Conservation (phyloP, 805 yeast species). For the Lipomyces kockii region DNA sequence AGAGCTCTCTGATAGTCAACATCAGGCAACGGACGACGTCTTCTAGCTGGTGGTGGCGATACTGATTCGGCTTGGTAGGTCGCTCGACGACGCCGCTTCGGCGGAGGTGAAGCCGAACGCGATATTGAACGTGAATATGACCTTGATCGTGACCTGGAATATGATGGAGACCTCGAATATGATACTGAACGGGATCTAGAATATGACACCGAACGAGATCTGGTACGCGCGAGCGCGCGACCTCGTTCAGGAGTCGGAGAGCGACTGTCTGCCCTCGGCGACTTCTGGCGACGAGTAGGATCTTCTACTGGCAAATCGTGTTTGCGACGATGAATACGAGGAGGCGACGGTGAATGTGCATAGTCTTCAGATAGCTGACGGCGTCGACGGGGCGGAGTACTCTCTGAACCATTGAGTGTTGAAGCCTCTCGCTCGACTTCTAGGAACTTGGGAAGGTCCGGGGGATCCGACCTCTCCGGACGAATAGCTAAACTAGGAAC, state of each 20-base stretch:
- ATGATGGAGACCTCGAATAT: slow-evolving; percentile 15
- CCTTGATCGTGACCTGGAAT: slow-evolving; percentile 10
- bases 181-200: slow-evolving; percentile 15
- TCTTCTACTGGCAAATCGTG: background rate
- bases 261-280: background rate
- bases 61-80: slow-evolving; percentile 6
- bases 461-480: background rate
- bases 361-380: background rate
- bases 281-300: background rate
- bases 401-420: background rate
- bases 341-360: background rate
- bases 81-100: slow-evolving; percentile 2
- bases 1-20: slow-evolving; percentile 39
- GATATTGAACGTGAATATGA: slow-evolving; percentile 12
- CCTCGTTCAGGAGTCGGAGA: background rate
- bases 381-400: background rate
- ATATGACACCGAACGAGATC: slow-evolving; percentile 1
- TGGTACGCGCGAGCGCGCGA: background rate
- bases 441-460: background rate
- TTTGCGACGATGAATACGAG: background rate
- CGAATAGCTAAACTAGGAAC: slow-evolving; percentile 2
- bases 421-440: background rate
- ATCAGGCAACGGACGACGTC: slow-evolving; percentile 35
- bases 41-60: slow-evolving; percentile 4
- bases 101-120: slow-evolving; percentile 15